Percentiles rank a stretch among this genome's conserved stretches.
These are phyloP conservation scores for Sporobolomyces phaffii DNA, from an alignment of 768 basidiomycete species.

Conservation along the genomic window DNA sequence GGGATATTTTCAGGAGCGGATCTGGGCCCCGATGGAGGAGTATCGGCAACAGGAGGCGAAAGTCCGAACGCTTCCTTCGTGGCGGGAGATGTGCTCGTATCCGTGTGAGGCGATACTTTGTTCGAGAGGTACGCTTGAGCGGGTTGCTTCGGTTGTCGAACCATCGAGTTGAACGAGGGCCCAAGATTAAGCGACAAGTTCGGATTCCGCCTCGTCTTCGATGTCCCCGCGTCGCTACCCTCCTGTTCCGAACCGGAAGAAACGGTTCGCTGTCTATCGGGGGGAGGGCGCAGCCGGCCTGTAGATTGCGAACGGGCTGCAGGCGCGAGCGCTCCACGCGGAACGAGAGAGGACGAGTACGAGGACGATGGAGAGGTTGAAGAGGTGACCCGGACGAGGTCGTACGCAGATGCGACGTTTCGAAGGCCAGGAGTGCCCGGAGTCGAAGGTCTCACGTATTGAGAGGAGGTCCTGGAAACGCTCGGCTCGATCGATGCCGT, in stretches of 20 bases:
- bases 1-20: not conserved
- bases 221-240: conserved; percentile 17
- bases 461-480: conserved; percentile 31
- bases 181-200: conserved; percentile 42
- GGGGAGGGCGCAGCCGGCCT: not conserved
- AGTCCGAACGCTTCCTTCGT: not conserved
- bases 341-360: conserved; percentile 1
- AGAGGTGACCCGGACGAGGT: conserved; percentile 8
- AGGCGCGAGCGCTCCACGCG: conserved; percentile 39
- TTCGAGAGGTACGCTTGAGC: not conserved
- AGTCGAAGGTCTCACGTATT: conserved; percentile 16
- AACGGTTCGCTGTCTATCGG: not conserved
- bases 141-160: not conserved
- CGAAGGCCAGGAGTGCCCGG: conserved; percentile 24
- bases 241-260: conserved; percentile 29
- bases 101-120: not conserved
- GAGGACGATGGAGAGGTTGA: not conserved
- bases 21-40: not conserved
- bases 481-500: conserved; percentile 16
- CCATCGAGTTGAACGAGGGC: conserved; percentile 25
- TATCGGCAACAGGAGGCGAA: conserved; percentile 1
- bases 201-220: conserved; percentile 37
- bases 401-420: conserved; percentile 33
- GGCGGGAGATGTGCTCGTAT: not conserved
- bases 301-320: conserved; percentile 28